Percentiles rank a stretch among this genome's conserved stretches.
Evolutionary conservation across 2,329 filamentous ascomycete species (phyloP).

Genomic region (Scytalidium sp.): DNA sequence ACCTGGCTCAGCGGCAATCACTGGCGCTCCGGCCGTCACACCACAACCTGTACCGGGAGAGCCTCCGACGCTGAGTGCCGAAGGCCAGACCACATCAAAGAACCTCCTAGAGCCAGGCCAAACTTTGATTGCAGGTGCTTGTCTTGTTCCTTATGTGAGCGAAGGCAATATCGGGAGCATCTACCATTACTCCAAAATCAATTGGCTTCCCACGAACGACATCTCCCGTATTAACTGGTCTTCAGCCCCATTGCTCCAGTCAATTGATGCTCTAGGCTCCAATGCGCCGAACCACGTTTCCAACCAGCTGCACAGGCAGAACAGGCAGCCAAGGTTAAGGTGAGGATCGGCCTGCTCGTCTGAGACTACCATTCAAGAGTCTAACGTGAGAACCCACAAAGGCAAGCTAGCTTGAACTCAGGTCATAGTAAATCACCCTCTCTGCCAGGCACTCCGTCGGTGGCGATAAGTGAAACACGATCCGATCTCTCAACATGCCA

Average conservation of each 20-base stretch:
- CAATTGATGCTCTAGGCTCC: background rate
- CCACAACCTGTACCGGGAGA: background rate
- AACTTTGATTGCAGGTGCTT: slow-evolving; percentile 3
- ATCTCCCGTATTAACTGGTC: background rate
- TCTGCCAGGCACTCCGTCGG: background rate
- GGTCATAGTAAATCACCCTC: background rate
- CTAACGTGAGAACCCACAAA: too few relatives aligned
- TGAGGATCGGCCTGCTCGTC: too few relatives aligned
- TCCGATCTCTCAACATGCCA: slow-evolving; percentile 4
- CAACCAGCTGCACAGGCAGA: background rate
- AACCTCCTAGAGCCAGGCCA: slow-evolving; percentile 2
- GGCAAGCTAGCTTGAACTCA: too few relatives aligned
- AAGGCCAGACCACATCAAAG: background rate
- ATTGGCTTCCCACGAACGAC: slow-evolving; percentile 3
- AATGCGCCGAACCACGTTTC: background rate
- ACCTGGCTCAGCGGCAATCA: background rate
- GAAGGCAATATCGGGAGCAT: slow-evolving; percentile 5
- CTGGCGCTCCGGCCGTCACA: background rate
- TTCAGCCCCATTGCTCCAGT: slow-evolving; percentile 1
- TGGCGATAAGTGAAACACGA: background rate
- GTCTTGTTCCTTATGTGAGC: slow-evolving; percentile 5
- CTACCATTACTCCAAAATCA: slow-evolving; percentile 7
- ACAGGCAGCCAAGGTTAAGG: too few relatives aligned
- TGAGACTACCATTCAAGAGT: too few relatives aligned
- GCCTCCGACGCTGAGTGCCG: background rate